Evolutionary conservation across 2,329 filamentous ascomycete species (phyloP).

Genomic region (Botryotinia narcissicola): DNA sequence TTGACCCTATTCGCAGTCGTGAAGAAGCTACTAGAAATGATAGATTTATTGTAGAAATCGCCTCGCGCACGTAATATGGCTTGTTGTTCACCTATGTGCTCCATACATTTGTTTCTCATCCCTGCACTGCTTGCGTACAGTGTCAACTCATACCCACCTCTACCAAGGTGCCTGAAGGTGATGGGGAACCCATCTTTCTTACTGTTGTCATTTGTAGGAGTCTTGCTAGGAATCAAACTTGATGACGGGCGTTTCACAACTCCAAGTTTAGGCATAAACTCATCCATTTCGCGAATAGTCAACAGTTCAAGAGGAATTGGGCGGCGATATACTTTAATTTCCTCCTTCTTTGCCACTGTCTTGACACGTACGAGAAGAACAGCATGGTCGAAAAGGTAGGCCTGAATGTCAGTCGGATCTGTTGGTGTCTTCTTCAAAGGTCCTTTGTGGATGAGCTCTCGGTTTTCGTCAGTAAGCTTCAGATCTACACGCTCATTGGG

Average conservation of each 20-base stretch:
- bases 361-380: slow-evolving; percentile 89
- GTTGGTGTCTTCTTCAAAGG: slow-evolving; percentile 89
- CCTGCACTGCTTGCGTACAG: slow-evolving; percentile 83
- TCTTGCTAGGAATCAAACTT: slow-evolving; percentile 68
- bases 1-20: slow-evolving; percentile 77
- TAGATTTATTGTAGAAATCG: slow-evolving; percentile 79
- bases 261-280: slow-evolving; percentile 79
- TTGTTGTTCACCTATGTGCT: slow-evolving; percentile 90
- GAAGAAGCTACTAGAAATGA: slow-evolving; percentile 60
- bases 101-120: slow-evolving; percentile 93
- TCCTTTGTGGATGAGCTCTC: slow-evolving; percentile 92
- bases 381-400: slow-evolving; percentile 94
- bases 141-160: slow-evolving; percentile 89
- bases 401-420: slow-evolving; percentile 85
- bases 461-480: slow-evolving; percentile 88
- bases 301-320: slow-evolving; percentile 93
- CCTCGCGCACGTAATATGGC: slow-evolving; percentile 81
- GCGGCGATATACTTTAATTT: slow-evolving; percentile 89
- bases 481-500: slow-evolving; percentile 89
- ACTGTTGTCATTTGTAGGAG: slow-evolving; percentile 51
- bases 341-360: slow-evolving; percentile 86
- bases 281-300: slow-evolving; percentile 95
- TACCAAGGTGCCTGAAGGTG: slow-evolving; percentile 93
- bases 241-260: slow-evolving; percentile 84
- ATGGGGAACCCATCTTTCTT: slow-evolving; percentile 85